A percentile compares a stretch with the other conserved stretches of the same genome.
phyloP scores from a whole-genome alignment of 768 basidiomycete genomes.

The Phaeotremella fagi region DNA sequence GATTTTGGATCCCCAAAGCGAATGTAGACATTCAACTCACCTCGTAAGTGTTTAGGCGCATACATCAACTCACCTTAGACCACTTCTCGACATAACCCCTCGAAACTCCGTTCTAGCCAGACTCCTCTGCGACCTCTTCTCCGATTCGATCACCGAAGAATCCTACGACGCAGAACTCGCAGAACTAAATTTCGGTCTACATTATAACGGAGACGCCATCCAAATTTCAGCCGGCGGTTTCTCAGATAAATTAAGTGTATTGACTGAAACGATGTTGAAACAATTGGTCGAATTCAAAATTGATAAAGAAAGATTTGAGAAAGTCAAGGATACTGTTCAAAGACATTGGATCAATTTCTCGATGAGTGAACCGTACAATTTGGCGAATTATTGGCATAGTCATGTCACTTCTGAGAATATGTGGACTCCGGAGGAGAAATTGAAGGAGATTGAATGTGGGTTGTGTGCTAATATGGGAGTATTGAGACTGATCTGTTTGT shows the following conservation, averaged over 20 bases:
- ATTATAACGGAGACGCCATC: slow-evolving; percentile 62
- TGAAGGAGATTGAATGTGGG: slow-evolving; percentile 70
- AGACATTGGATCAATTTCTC: slow-evolving; percentile 81
- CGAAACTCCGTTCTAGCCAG: slow-evolving; percentile 68
- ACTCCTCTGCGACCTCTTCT: slow-evolving; percentile 81
- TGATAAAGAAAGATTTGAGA: slow-evolving; percentile 64
- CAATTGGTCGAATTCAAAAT: slow-evolving; percentile 63
- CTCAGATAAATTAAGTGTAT: slow-evolving; percentile 77
- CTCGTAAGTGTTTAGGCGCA: slow-evolving; percentile 21
- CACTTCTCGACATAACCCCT: slow-evolving; percentile 54
- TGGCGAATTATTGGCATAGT: slow-evolving; percentile 70
- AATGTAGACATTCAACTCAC: slow-evolving; percentile 58
- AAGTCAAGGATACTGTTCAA: slow-evolving; percentile 79
- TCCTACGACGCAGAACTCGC: slow-evolving; percentile 90
- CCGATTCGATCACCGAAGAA: slow-evolving; percentile 83
- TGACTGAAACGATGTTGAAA: slow-evolving; percentile 67
- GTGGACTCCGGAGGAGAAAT: slow-evolving; percentile 72
- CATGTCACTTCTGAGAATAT: slow-evolving; percentile 63
- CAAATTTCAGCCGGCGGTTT: slow-evolving; percentile 71
- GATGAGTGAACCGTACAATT: slow-evolving; percentile 72
- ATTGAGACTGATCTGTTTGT: slow-evolving; percentile 5
- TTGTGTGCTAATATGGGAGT: slow-evolving; percentile 10
- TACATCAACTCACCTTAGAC: slow-evolving; percentile 28
- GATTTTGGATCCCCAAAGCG: slow-evolving; percentile 91
- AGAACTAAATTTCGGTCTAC: slow-evolving; percentile 70